These are phyloP conservation scores for Aureobasidium sp. DNA, from an alignment of 2,329 filamentous ascomycete species.

Conservation along the genomic window DNA sequence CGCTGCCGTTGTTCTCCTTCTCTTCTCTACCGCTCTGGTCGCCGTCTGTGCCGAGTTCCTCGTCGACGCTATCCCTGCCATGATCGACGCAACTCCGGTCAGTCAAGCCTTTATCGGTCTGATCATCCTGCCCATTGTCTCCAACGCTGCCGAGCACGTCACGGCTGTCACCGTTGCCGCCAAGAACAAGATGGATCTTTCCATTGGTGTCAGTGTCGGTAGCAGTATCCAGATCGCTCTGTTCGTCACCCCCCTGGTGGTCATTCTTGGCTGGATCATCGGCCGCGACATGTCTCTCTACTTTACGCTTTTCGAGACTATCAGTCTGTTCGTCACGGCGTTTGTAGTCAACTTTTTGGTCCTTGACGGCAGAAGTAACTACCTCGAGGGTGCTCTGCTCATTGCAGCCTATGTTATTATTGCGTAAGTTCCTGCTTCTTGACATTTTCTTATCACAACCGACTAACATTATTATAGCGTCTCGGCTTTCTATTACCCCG, in stretches of 20 bases:
- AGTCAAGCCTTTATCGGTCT: conserved; percentile 71
- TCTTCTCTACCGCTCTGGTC: conserved; percentile 49
- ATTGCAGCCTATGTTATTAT: conserved; percentile 77
- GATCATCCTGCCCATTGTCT: conserved; percentile 75
- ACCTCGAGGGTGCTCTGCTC: conserved; percentile 69
- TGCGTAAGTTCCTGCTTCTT: conserved; percentile 38
- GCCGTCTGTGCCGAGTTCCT: conserved; percentile 65
- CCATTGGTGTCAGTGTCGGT: conserved; percentile 73
- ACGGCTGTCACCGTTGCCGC: conserved; percentile 72
- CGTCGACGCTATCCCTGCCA: conserved; percentile 63
- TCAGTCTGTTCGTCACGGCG: conserved; percentile 74
- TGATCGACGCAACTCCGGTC: conserved; percentile 53
- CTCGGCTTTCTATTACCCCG: conserved; percentile 45
- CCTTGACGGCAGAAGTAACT: conserved; percentile 74
- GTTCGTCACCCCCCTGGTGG: conserved; percentile 69
- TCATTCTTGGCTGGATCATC: conserved; percentile 74
- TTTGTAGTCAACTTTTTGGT: conserved; percentile 84
- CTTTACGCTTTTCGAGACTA: conserved; percentile 55
- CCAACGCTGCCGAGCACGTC: conserved; percentile 75
- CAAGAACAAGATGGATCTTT: conserved; percentile 81
- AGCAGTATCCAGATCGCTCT: conserved; percentile 75
- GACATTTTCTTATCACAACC: background rate
- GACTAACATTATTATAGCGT: conserved; percentile 22
- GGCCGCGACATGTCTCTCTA: conserved; percentile 61
- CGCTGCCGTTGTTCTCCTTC: conserved; percentile 48